These are phyloP conservation scores for Scytalidium sp. DNA, from an alignment of 2,329 filamentous ascomycete species.

Conservation along the genomic window DNA sequence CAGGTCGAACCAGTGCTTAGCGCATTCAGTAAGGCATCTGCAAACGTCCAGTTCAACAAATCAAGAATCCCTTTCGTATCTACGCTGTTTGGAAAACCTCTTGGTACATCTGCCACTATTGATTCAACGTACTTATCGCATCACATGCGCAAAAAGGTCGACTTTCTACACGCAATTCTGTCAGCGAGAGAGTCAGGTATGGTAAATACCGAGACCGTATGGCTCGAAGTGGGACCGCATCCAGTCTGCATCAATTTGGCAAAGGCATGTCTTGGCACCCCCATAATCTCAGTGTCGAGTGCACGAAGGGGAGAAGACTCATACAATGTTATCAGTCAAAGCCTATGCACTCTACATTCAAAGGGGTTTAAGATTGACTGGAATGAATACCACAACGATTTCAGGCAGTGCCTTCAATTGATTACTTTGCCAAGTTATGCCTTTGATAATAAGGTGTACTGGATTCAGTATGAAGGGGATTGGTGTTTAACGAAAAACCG, in stretches of 20 bases:
- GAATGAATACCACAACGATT: constrained; percentile 63
- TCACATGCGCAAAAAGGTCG: constrained; percentile 42
- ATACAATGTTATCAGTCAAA: constrained; percentile 61
- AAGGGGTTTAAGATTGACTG: constrained; percentile 63
- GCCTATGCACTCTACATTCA: constrained; percentile 54
- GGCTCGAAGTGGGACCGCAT: constrained; percentile 71
- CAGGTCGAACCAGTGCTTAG: constrained; percentile 61
- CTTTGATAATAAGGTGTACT: constrained; percentile 70
- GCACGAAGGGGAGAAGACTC: constrained; percentile 60
- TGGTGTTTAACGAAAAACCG: constrained; percentile 66
- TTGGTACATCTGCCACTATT: constrained; percentile 47
- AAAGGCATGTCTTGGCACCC: constrained; percentile 56
- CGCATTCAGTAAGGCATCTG: constrained; percentile 52
- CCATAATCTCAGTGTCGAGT: constrained; percentile 54
- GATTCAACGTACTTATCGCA: constrained; percentile 50
- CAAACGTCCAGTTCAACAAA: constrained; percentile 32
- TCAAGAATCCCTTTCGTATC: constrained; percentile 51
- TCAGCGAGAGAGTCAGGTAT: not conserved
- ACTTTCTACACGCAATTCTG: constrained; percentile 46
- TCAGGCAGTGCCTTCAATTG: constrained; percentile 54
- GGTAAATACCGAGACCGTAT: constrained; percentile 46
- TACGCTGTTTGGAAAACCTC: constrained; percentile 51
- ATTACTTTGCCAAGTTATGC: constrained; percentile 64
- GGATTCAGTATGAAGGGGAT: constrained; percentile 62
- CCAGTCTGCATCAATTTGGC: constrained; percentile 68